A percentile compares a stretch with the other conserved stretches of the same genome.
Conservation (phyloP, 768 basidiomycete genomes). For the Amyloporia xantha region DNA sequence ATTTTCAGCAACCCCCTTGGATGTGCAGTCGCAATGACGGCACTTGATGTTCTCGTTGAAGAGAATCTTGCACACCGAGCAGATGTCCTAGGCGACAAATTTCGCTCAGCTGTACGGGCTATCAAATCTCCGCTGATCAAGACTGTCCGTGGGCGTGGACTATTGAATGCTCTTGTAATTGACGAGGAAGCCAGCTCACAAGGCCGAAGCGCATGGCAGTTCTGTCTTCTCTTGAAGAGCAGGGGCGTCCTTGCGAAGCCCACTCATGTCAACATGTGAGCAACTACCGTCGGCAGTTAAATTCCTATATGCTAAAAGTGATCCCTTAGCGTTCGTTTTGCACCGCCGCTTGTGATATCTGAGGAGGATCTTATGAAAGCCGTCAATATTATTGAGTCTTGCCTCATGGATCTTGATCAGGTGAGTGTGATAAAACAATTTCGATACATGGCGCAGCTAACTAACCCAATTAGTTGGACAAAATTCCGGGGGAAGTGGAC, state of each 20-base stretch:
- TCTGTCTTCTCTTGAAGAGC: slow-evolving; percentile 88
- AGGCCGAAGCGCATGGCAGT: slow-evolving; percentile 89
- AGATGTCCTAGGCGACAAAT: slow-evolving; percentile 67
- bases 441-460: not conserved
- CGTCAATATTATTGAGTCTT: slow-evolving; percentile 69
- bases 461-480: slow-evolving; percentile 39
- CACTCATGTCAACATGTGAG: slow-evolving; percentile 90
- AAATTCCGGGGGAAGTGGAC: slow-evolving; percentile 59
- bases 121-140: slow-evolving; percentile 67
- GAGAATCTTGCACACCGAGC: slow-evolving; percentile 85
- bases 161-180: slow-evolving; percentile 92
- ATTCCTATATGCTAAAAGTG: not conserved
- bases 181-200: slow-evolving; percentile 73
- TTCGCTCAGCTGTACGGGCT: slow-evolving; percentile 57
- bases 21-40: slow-evolving; percentile 93
- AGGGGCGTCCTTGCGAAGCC: slow-evolving; percentile 93
- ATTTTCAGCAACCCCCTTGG: slow-evolving; percentile 80
- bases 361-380: slow-evolving; percentile 77
- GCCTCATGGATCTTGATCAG: slow-evolving; percentile 74
- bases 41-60: slow-evolving; percentile 83
- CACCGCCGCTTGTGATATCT: slow-evolving; percentile 91
- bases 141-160: slow-evolving; percentile 77
- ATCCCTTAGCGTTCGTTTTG: slow-evolving; percentile 79
- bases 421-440: slow-evolving; percentile 31
- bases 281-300: slow-evolving; percentile 8